Evolutionary conservation across 1,139 yeast species (phyloP).

Genomic region (Suhomyces wounanorum): DNA sequence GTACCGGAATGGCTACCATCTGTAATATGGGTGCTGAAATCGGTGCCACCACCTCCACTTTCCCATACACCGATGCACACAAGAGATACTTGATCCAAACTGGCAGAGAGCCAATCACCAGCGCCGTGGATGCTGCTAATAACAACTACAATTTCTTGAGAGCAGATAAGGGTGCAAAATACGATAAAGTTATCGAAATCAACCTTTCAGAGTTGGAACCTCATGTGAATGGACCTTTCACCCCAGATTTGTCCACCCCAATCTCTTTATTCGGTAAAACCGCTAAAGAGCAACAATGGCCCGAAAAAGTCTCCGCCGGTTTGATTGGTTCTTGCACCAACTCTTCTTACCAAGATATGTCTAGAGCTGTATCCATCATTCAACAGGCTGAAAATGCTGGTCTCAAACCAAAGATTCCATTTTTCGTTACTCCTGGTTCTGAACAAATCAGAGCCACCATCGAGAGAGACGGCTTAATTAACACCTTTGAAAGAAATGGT

Average conservation of each 20-base stretch:
- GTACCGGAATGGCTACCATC: conserved; percentile 99
- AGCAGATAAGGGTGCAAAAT: conserved; percentile 82
- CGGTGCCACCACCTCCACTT: conserved; percentile 96
- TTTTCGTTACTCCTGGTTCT: conserved; percentile 97
- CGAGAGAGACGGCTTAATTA: conserved; percentile 87
- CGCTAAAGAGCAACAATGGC: conserved; percentile 76
- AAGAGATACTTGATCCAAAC: conserved; percentile 79
- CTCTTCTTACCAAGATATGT: conserved; percentile 97
- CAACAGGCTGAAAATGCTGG: conserved; percentile 84
- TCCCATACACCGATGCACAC: conserved; percentile 93
- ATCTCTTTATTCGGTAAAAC: conserved; percentile 68
- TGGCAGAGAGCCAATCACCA: conserved; percentile 77
- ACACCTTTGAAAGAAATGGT: conserved; percentile 79
- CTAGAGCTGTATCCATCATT: conserved; percentile 87
- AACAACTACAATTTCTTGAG: conserved; percentile 59
- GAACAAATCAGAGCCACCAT: conserved; percentile 97
- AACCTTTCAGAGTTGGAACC: conserved; percentile 79
- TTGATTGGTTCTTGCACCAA: conserved; percentile 97
- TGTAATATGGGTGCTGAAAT: conserved; percentile 99
- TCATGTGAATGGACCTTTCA: conserved; percentile 90
- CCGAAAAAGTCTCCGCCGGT: conserved; percentile 79
- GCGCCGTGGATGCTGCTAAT: conserved; percentile 71
- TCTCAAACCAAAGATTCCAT: conserved; percentile 87
- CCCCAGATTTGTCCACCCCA: conserved; percentile 92
- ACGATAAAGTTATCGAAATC: conserved; percentile 82